A percentile compares a stretch with the other conserved stretches of the same genome.
phyloP scores from a whole-genome alignment of 164 flowering plant genomes.

The Vitis riparia region DNA sequence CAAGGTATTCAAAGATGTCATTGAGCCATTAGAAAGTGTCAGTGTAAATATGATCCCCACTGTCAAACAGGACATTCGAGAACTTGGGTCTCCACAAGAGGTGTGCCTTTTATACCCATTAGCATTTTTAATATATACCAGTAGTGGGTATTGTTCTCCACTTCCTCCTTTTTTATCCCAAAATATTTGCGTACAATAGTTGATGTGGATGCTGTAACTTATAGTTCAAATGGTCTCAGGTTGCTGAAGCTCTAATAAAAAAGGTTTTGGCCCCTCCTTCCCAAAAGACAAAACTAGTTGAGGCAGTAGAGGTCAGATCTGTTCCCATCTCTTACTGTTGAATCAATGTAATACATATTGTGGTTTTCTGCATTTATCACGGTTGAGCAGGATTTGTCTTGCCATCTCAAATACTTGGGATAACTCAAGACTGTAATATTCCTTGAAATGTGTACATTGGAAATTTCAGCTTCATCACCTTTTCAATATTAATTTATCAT shows the following conservation, averaged over 20 bases:
- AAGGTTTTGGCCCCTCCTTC: slow-evolving; percentile 82
- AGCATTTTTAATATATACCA: background rate
- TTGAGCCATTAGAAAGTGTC: slow-evolving; percentile 90
- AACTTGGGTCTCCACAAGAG: slow-evolving; percentile 88
- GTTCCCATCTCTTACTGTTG: background rate
- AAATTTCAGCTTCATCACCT: no score
- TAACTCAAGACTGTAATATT: no score
- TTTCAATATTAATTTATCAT: no score
- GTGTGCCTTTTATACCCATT: slow-evolving; percentile 26
- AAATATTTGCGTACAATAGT: no score
- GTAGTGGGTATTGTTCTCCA: background rate
- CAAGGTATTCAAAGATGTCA: slow-evolving; percentile 93
- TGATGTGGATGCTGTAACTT: no score
- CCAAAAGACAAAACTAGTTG: slow-evolving; percentile 81
- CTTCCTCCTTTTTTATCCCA: background rate
- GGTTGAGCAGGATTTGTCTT: no score
- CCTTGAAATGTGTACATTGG: no score
- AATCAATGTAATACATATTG: no score
- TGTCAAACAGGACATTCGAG: slow-evolving; percentile 64
- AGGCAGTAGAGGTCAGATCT: slow-evolving; percentile 68
- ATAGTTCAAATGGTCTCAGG: slow-evolving; percentile 39
- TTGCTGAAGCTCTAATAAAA: slow-evolving; percentile 73
- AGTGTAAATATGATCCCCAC: slow-evolving; percentile 81
- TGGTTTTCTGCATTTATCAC: no score
- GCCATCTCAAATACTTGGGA: no score